Evolutionary conservation across 257 asterid species (phyloP).

Genomic region (Datura wrightii): DNA sequence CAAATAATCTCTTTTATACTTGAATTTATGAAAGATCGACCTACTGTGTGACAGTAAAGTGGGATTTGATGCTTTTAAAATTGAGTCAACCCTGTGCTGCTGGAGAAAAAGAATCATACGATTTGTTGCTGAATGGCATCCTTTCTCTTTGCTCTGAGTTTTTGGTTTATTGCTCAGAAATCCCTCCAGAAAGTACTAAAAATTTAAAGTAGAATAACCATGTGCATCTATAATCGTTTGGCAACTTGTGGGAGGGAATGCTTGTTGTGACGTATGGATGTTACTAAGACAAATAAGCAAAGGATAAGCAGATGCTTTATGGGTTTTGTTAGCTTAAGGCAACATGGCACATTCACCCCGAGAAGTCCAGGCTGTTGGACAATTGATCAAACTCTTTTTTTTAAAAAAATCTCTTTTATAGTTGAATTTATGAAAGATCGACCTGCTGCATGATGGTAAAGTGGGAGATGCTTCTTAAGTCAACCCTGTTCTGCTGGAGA

Average conservation of each 20-base stretch:
- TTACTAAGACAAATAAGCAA: no score
- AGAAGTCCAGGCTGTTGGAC: neutral
- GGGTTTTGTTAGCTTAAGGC: neutral
- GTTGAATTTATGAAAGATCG: neutral
- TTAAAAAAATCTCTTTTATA: neutral
- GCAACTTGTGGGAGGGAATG: constrained; percentile 14
- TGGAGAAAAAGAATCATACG: constrained; percentile 2
- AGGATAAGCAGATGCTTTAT: neutral
- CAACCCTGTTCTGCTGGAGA: neutral
- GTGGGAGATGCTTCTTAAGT: neutral
- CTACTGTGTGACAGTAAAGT: neutral
- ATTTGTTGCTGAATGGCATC: constrained; percentile 14
- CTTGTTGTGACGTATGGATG: neutral
- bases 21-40: neutral
- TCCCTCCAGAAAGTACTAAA: neutral
- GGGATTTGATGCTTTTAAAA: neutral
- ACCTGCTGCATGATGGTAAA: neutral
- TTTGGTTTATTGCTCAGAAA: constrained; percentile 4
- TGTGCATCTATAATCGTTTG: constrained; percentile 21
- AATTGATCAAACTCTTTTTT: neutral
- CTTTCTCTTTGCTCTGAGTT: neutral
- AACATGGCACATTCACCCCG: neutral
- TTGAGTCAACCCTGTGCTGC: neutral
- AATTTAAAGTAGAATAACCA: neutral
- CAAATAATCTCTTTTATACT: neutral